These are phyloP conservation scores for Desmodesmus armatus DNA, from an alignment of 139 green algal species.

Conservation along the genomic window DNA sequence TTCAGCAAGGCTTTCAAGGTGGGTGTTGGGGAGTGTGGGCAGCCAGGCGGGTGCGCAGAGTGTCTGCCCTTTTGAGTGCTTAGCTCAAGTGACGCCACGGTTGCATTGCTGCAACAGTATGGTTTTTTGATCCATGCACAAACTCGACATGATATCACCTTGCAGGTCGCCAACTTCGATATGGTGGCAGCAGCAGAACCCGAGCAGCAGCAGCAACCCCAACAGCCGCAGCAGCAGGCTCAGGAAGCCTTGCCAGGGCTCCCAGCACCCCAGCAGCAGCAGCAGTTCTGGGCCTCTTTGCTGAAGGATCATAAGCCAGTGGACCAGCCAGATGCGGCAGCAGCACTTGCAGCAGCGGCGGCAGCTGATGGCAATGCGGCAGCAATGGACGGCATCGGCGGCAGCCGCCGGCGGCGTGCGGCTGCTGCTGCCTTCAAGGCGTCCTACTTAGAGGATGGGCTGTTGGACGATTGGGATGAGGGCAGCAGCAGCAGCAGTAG, in stretches of 20 bases:
- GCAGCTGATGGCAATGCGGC: background rate
- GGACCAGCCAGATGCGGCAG: background rate
- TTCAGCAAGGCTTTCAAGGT: constrained; percentile 72
- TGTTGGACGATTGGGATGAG: background rate
- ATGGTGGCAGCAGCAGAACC: constrained; percentile 40
- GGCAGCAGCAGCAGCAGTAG: background rate
- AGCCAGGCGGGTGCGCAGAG: too few species aligned
- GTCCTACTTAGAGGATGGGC: too few species aligned
- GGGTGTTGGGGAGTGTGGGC: too few species aligned
- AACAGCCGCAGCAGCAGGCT: constrained; percentile 13
- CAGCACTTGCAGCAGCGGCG: constrained; percentile 6
- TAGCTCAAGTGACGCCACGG: too few species aligned
- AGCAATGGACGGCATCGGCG: too few species aligned
- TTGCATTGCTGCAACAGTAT: too few species aligned
- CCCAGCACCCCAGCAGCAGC: constrained; percentile 20
- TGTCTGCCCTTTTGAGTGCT: too few species aligned
- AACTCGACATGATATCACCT: too few species aligned
- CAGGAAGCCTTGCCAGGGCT: background rate
- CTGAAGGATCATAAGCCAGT: background rate
- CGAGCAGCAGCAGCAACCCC: background rate
- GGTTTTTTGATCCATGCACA: too few species aligned
- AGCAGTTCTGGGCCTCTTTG: constrained; percentile 24
- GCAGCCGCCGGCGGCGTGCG: background rate
- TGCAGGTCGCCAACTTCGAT: constrained; percentile 63
- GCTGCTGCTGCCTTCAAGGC: background rate